phyloP scores from a whole-genome alignment of 208 protist genomes.

The Naegleria fowleri region DNA sequence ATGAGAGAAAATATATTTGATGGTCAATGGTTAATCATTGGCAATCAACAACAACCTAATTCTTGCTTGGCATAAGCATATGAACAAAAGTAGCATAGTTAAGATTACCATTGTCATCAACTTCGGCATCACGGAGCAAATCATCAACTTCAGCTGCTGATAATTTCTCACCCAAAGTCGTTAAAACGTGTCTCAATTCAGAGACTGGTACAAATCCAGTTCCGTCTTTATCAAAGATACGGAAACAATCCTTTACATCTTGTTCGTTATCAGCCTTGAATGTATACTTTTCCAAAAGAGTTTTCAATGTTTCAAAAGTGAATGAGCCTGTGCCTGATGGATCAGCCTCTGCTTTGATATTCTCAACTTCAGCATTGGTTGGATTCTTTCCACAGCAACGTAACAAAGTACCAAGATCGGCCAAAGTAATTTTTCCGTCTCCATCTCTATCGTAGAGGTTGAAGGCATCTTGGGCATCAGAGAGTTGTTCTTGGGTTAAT shows the following conservation, averaged over 20 bases:
- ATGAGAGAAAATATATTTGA: neutral
- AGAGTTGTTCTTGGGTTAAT: conserved; percentile 89
- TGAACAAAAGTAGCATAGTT: conserved; percentile 35
- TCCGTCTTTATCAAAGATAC: conserved; percentile 58
- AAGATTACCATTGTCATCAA: conserved; percentile 36
- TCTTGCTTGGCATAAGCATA: conserved; percentile 31
- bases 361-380: conserved; percentile 75
- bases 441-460: conserved; percentile 95
- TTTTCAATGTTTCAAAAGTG: conserved; percentile 60
- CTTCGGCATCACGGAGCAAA: conserved; percentile 33
- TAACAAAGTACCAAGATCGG: conserved; percentile 96
- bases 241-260: conserved; percentile 57
- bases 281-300: neutral
- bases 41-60: neutral
- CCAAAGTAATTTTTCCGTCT: conserved; percentile 89
- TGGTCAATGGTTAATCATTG: neutral
- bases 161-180: conserved; percentile 57
- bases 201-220: conserved; percentile 54
- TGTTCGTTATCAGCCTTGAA: conserved; percentile 47
- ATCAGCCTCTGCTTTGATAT: conserved; percentile 83
- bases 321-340: conserved; percentile 71
- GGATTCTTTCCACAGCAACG: conserved; percentile 94
- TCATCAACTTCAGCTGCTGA: conserved; percentile 46
- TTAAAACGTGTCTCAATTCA: conserved; percentile 59
- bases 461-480: conserved; percentile 98